Base-by-base conservation (phyloP, 2,329 filamentous ascomycete species). In the Bipolaris zeicola region DNA sequence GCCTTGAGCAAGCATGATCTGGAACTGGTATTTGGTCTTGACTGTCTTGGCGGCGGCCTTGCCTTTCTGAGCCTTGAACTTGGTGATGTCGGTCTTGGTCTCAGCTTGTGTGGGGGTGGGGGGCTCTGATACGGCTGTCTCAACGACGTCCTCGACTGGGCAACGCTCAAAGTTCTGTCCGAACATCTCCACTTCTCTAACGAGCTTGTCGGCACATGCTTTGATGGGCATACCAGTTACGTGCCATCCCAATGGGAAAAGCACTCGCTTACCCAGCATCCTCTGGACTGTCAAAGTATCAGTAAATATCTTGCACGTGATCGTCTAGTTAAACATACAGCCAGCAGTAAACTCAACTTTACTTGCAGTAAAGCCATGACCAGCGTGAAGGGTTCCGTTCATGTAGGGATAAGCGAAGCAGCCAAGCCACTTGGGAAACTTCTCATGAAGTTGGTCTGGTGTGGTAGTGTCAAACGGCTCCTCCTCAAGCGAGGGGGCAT, bases 181-280 rank as follows among this genome's bases (percentile, higher is more conserved):
- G 71, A 98, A 99, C 79, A 89, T 82, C 78, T 91, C 87, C 54
- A 98, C 89, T 79, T 99, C 95, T 61, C 91, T 87, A 57, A 89
- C 87, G 43, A 99, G 86, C 82, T 98, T 98, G 82, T 99, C 94
- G 52, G 95, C 92, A 71, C 91, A 96, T 5, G 95, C 93, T 59
- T 97, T 97, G 82, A 99, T 99, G 7, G 73, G 70, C 89, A 99
- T 96, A 68, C 95, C 95, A 0, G 94, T 98, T 79, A 90, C 92
- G 82, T 99, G 95, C 81, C 92, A 99, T 31, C 94, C 95, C 72
- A 95, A 89, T 55, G 95, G 95, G 76, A 95, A 97, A 50, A 98
- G 82, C 55, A 89, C 84, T 50, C 89, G 85, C 82, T 94, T 94
- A 71, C 95, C 95, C 76, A 92, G 87, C 91, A 98, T 96, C 53